Evolutionary conservation across 1,139 yeast genomes (phyloP), one percentile per base, ranked within the genome.

Genomic region (Zygoascus sp.): DNA sequence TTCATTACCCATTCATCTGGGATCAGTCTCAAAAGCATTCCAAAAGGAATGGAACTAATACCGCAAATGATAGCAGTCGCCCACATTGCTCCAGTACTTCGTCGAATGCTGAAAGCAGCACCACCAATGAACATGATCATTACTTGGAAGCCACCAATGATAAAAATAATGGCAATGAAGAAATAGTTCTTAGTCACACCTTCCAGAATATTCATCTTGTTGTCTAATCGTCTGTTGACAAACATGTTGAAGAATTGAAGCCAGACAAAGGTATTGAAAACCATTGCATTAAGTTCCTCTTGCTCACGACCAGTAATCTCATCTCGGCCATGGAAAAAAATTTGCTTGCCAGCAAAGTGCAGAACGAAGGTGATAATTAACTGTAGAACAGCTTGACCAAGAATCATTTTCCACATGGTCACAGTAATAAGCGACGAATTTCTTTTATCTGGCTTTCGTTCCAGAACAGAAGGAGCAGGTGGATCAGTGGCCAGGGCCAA

Each of bases 351-450:
- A 9, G 80, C 85, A 67, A 88, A 92, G 65, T 88, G 92, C 44
- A 94, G 68, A 4, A 75, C 72, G 62, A 92, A 84, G 0, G 97
- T 90, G 21, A 92, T 77, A 22, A 75, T 62, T 53, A 94, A 75
- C 70, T 92, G 99, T 51, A 81, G 76, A 8, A 73, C 54, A 1
- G 96, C 78, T 68, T 92, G 97, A 3, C 96, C 95, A 46, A 90
- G 57, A 58, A 94, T 92, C 97, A 94, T 90, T 66, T 92, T 92
- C 98, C 98, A 92, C 92, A 94, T 92, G 16, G 95, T 85, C 3
- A 83, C 81, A 2, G 95, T 75, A 56, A 92, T 90, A 65, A 92
- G 74, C 2, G 95, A 85, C n/a, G 79, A 76, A 21, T 72, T 70
- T 60, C 97, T 76, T 40, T 95, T 94, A 41, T 85, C 90, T 1